A percentile compares a stretch with the other conserved stretches of the same genome.
Evolutionary conservation across 805 yeast genomes (phyloP).

Genomic region (Metschnikowia arizonensis): DNA sequence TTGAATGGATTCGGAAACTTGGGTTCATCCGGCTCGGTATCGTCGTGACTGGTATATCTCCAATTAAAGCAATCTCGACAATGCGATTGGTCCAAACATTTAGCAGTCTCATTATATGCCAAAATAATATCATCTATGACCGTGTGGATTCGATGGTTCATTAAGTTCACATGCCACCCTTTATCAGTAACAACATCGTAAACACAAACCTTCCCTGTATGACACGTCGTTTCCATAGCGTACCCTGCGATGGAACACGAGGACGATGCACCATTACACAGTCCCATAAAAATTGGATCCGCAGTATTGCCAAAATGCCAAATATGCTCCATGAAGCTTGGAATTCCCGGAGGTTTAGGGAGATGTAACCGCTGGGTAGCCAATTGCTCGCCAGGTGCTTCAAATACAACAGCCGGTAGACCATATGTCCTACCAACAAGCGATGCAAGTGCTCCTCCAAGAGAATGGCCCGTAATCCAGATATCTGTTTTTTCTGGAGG

Average conservation of each 20-base stretch:
- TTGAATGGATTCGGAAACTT: slow-evolving; percentile 34
- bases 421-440: slow-evolving; percentile 87
- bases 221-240: slow-evolving; percentile 96
- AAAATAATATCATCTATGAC: slow-evolving; percentile 78
- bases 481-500: slow-evolving; percentile 60
- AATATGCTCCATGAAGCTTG: slow-evolving; percentile 69
- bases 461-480: slow-evolving; percentile 94
- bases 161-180: slow-evolving; percentile 87
- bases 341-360: slow-evolving; percentile 90
- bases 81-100: slow-evolving; percentile 70
- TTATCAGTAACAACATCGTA: slow-evolving; percentile 85
- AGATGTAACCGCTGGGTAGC: slow-evolving; percentile 82
- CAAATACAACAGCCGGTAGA: slow-evolving; percentile 82
- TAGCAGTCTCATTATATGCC: slow-evolving; percentile 72
- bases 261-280: slow-evolving; percentile 90
- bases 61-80: slow-evolving; percentile 90
- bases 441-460: slow-evolving; percentile 85
- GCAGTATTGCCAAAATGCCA: slow-evolving; percentile 98
- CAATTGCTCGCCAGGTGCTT: slow-evolving; percentile 87
- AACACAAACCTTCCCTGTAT: slow-evolving; percentile 79
- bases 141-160: slow-evolving; percentile 86
- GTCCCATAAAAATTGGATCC: slow-evolving; percentile 95
- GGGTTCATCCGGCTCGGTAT: slow-evolving; percentile 36
- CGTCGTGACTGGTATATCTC: slow-evolving; percentile 61
- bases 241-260: slow-evolving; percentile 89